Conservation (phyloP, 1,284 basidiomycete genomes). For the Leccinum fuscescens region DNA sequence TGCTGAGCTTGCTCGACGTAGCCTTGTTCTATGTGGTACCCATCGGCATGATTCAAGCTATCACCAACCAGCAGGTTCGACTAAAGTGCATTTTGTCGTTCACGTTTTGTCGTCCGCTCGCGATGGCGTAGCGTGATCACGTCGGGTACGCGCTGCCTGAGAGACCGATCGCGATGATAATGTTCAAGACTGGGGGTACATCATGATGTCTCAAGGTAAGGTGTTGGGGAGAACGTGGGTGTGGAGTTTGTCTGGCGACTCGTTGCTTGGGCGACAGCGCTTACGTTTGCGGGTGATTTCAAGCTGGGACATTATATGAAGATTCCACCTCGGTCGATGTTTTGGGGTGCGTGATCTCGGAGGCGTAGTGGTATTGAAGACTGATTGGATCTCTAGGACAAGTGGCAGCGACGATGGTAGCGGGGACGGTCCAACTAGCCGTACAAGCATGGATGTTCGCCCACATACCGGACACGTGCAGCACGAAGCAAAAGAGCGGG, state of each 20-base stretch:
- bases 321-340: constrained; percentile 48
- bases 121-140: constrained; percentile 35
- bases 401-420: constrained; percentile 42
- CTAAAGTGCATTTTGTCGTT: constrained; percentile 33
- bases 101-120: not conserved
- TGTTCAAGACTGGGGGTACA: constrained; percentile 44
- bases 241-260: constrained; percentile 3
- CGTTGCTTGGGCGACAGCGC: constrained; percentile 15
- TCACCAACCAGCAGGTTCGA: constrained; percentile 49
- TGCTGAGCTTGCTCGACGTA: not conserved
- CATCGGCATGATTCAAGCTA: constrained; percentile 39
- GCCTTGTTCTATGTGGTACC: constrained; percentile 56
- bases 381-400: constrained; percentile 29
- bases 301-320: constrained; percentile 57
- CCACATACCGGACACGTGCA: constrained; percentile 31
- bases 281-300: constrained; percentile 43
- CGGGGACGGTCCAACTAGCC: constrained; percentile 40
- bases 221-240: not conserved
- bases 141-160: constrained; percentile 45
- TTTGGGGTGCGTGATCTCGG: constrained; percentile 30
- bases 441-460: constrained; percentile 45
- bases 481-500: constrained; percentile 23
- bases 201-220: constrained; percentile 37
- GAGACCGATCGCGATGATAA: constrained; percentile 47
- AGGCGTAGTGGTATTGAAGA: not conserved